These are phyloP conservation scores for Agaricus subrufescens DNA, from an alignment of 768 basidiomycete genomes.

Conservation along the genomic window DNA sequence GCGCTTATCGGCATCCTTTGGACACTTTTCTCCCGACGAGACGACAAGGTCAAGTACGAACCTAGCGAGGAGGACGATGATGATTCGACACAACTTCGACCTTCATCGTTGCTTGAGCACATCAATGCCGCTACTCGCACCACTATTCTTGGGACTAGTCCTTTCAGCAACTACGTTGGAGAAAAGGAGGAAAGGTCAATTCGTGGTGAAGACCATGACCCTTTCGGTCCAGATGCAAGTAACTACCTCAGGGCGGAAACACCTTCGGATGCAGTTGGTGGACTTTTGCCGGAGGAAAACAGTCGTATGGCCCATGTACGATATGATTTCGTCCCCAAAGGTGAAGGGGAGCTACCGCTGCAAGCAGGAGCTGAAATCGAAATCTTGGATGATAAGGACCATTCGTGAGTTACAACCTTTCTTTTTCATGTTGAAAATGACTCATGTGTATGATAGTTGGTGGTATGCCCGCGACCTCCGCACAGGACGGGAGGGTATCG, in stretches of 20 bases:
- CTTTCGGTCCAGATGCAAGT: slow-evolving; percentile 69
- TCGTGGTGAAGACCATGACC: slow-evolving; percentile 40
- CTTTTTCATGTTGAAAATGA: not conserved
- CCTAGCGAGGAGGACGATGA: slow-evolving; percentile 65
- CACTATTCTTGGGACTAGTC: slow-evolving; percentile 61
- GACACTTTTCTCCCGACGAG: slow-evolving; percentile 81
- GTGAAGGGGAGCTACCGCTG: slow-evolving; percentile 73
- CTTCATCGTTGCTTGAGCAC: slow-evolving; percentile 84
- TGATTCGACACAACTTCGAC: slow-evolving; percentile 71
- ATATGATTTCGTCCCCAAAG: slow-evolving; percentile 76
- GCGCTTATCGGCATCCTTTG: slow-evolving; percentile 83
- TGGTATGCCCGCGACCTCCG: slow-evolving; percentile 86
- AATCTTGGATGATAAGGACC: slow-evolving; percentile 75
- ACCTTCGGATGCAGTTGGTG: slow-evolving; percentile 69
- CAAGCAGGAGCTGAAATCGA: slow-evolving; percentile 68
- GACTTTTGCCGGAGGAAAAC: slow-evolving; percentile 57
- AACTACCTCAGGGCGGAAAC: slow-evolving; percentile 80
- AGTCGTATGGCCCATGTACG: slow-evolving; percentile 76
- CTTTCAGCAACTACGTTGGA: slow-evolving; percentile 30
- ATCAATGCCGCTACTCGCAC: slow-evolving; percentile 87
- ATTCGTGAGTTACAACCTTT: slow-evolving; percentile 49
- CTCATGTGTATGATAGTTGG: slow-evolving; percentile 56
- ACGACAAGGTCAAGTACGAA: slow-evolving; percentile 68
- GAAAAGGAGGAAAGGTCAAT: slow-evolving; percentile 51
- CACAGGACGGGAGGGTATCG: slow-evolving; percentile 82